Evolutionary conservation across 1,139 yeast genomes (phyloP).

Genomic region (Blastobotrys capitulatus): DNA sequence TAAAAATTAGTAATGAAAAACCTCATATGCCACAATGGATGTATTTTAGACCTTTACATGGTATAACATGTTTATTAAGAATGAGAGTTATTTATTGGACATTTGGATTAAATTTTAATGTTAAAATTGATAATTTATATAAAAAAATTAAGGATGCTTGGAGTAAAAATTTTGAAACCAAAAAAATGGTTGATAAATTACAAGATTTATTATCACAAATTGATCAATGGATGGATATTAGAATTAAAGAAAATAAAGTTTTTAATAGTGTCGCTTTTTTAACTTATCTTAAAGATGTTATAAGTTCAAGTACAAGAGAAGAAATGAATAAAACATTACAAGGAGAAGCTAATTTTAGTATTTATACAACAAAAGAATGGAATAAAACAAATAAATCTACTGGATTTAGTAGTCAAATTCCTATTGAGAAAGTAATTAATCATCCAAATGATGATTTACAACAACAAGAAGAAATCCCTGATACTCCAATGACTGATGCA

Average conservation of each 20-base stretch:
- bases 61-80: slow-evolving; percentile 4
- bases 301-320: slow-evolving; percentile 3
- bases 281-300: slow-evolving; percentile 1
- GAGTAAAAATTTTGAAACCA: background rate
- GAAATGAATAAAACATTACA: slow-evolving; percentile 1
- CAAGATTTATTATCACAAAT: background rate
- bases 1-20: background rate
- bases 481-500: too few species aligned
- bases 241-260: background rate
- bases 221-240: slow-evolving; percentile 5
- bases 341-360: too few species aligned
- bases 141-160: slow-evolving; percentile 5
- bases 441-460: too few species aligned
- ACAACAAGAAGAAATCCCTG: too few species aligned
- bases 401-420: too few species aligned
- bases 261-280: background rate
- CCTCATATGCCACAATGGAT: slow-evolving; percentile 10
- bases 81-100: slow-evolving; percentile 8
- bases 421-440: too few species aligned
- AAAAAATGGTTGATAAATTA: background rate
- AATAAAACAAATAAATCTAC: too few species aligned
- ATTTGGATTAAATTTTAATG: background rate
- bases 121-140: slow-evolving; percentile 2
- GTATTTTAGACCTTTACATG: slow-evolving; percentile 5
- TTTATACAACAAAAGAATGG: too few species aligned